These are phyloP conservation scores for Penicillium sp. DNA, from an alignment of 2,329 filamentous ascomycete genomes.

Conservation along the genomic window DNA sequence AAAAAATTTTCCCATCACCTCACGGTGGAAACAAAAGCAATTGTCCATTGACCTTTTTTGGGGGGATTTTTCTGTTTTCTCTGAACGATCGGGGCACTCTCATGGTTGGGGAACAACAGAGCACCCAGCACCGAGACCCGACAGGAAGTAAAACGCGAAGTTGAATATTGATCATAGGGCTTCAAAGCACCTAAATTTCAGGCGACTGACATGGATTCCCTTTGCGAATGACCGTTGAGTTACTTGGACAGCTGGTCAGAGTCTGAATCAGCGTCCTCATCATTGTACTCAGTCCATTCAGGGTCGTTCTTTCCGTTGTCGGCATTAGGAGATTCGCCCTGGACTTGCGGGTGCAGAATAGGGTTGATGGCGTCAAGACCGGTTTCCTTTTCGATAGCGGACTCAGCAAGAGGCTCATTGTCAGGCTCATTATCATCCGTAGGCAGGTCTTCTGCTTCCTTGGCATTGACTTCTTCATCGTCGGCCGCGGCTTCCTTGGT, in stretches of 20 bases:
- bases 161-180: too few relatives aligned
- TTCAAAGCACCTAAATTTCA: too few relatives aligned
- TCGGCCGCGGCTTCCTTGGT: too few relatives aligned
- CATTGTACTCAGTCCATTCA: not conserved
- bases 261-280: not conserved
- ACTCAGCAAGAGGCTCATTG: not conserved
- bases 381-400: not conserved
- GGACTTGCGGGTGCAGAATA: not conserved
- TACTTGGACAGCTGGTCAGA: not conserved
- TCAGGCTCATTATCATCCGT: not conserved
- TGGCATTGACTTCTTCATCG: not conserved
- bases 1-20: not conserved
- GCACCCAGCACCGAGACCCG: not conserved
- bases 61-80: not conserved
- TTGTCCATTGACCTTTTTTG: not conserved
- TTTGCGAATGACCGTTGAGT: not conserved
- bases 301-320: not conserved
- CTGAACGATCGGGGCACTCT: not conserved
- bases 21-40: not conserved
- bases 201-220: not conserved
- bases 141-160: not conserved
- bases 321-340: not conserved
- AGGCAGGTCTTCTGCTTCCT: not conserved
- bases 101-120: not conserved
- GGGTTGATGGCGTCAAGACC: fast-evolving